Evolutionary conservation across 495 filamentous ascomycete genomes (phyloP).

Genomic region (Pyronema omphalodes): DNA sequence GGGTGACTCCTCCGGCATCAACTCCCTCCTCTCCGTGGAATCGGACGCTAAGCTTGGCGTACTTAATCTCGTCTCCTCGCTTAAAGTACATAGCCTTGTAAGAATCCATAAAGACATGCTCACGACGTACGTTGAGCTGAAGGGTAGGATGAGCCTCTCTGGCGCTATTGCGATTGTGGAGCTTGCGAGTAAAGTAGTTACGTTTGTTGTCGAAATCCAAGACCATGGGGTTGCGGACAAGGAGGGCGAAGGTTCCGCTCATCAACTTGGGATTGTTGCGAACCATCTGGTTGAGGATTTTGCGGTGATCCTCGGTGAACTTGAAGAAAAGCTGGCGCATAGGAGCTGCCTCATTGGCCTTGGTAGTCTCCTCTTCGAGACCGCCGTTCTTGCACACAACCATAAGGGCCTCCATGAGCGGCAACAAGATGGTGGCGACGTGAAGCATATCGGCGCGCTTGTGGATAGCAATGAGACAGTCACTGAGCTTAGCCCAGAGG

Average conservation of each 20-base stretch:
- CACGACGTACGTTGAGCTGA: slow-evolving; percentile 75
- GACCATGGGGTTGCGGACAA: slow-evolving; percentile 97
- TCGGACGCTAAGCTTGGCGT: slow-evolving; percentile 89
- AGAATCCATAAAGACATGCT: slow-evolving; percentile 95
- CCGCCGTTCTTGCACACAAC: slow-evolving; percentile 96
- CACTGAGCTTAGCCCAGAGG: slow-evolving; percentile 86
- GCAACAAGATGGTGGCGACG: slow-evolving; percentile 84
- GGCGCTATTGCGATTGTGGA: slow-evolving; percentile 58
- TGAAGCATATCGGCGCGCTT: slow-evolving; percentile 89
- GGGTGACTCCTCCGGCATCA: slow-evolving; percentile 90
- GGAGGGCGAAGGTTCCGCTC: slow-evolving; percentile 86
- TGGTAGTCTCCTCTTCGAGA: slow-evolving; percentile 41
- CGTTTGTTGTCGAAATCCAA: slow-evolving; percentile 99
- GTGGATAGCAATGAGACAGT: slow-evolving; percentile 71
- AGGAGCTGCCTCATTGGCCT: slow-evolving; percentile 45
- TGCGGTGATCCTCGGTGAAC: slow-evolving; percentile 95
- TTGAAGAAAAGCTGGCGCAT: slow-evolving; percentile 92
- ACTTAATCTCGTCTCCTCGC: slow-evolving; percentile 86
- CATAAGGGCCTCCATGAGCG: slow-evolving; percentile 90
- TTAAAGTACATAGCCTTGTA: slow-evolving; percentile 96
- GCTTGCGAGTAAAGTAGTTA: slow-evolving; percentile 88
- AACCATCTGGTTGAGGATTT: slow-evolving; percentile 95
- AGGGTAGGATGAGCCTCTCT: slow-evolving; percentile 46
- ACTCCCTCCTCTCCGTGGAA: slow-evolving; percentile 97
- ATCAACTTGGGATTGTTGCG: slow-evolving; percentile 92